Evolutionary conservation across 345 rosid species (phyloP), one percentile per base, ranked within the genome.

Genomic region (Populus simonii): DNA sequence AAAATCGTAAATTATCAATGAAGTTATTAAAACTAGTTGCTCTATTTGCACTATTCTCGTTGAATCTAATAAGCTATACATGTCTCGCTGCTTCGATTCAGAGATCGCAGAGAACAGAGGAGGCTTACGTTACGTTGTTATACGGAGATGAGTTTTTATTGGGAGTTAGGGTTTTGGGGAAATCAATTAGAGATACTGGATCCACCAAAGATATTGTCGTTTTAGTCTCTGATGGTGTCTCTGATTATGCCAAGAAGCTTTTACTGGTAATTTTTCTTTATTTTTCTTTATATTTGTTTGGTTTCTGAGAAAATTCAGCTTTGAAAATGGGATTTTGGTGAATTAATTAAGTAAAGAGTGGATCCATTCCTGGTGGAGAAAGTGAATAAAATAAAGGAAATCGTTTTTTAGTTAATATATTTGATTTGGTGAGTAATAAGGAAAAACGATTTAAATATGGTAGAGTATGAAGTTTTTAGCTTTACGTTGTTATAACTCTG

Each of bases 91-190:
- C 51, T 13, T 47, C 51, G 51, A 47, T 15, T 47, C 17, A 47
- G 51, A 47, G 51, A 76, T 84, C 85, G 70, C 66, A 27, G 74
- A 83, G 87, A 75, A 84, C 82, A 27, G 81, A 80, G 38, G 83
- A 90, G 77, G 99, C 99, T 57, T 95, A 92, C 83, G 98, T 83
- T 79, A 93, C 98, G 41, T 88, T 95, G 18, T 77, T 95, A 79
- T 95, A 95, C 57, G 99, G 98, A 31, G 99, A 95, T 82, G 99
- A 92, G 88, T 95, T 95, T 84, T 74, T 95, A 73, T 81, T 95
- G 82, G 99, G 99, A 27, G 99, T 93, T 82, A 88, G 98, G 85
- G 97, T 95, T 66, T 70, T 95, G 82, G 98, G 98, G 13, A 95
- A 95, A 83, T 93, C 99, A 74, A 92, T 95, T 66, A 83, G 94